Evolutionary conservation across 2,329 filamentous ascomycete species (phyloP), one percentile per base, ranked within the genome.

Genomic region (Verticillium longisporum): DNA sequence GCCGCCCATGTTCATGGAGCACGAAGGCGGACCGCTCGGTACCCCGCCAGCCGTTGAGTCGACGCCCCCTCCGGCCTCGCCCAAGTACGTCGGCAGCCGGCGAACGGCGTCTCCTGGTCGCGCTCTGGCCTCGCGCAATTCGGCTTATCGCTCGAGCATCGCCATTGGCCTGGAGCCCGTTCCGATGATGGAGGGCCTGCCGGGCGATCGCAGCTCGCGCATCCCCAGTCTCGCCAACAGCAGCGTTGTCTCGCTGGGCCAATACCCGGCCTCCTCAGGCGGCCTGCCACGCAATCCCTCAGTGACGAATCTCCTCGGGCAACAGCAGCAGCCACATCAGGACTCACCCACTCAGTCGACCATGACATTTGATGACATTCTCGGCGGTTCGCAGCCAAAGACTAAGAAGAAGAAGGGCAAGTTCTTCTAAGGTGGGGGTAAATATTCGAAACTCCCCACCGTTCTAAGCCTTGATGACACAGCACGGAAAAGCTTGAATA

Each of bases 291-390:
- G 74, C 61, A 75, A 68, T 58, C 65, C 68, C 5, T 78, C 76
- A 5, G 66, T 69, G 13, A 73, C 72, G 7, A 76, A 78, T 61
- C 68, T 77, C 32, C 67, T 67, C 1, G 68, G 67, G 15, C 45
- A 36, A 6, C 34, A 36, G 7, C 34, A 36, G 34, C 34, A 36
- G 33, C 61, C 65, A 62, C 13, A 64, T 58, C 57, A 59, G 53
- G 62, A 61, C 33, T 63, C 66, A 9, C 60, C 68, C 9, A 66
- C 64, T 1, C 70, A 65, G 26, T 68, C 73, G 11, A 73, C 76
- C 3, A 72, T 74, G 33, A 82, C 79, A 0, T 82, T 82, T 67
- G 79, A 82, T 63, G 79, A 82, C 57, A 82, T 82, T 38, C 69
- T 82, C 31, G 70, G 69, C 34, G 62, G 67, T n/a, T 66, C 65